Evolutionary conservation across 108 stramenopile species (phyloP).

Genomic region (Bacterosira constricta): DNA sequence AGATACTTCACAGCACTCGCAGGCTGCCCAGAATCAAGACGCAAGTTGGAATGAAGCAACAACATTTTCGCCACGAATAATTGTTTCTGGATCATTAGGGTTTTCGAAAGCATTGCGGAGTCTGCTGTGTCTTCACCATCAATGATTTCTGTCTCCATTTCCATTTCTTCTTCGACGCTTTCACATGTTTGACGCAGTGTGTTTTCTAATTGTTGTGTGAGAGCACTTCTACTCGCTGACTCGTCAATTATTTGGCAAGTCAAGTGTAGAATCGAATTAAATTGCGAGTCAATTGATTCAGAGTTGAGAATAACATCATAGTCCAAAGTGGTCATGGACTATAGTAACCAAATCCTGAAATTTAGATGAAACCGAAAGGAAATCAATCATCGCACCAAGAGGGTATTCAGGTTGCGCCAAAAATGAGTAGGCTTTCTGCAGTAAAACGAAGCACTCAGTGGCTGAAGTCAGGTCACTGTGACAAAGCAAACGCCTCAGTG

Average conservation of each 20-base stretch:
- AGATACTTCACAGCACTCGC: slow-evolving; percentile 18
- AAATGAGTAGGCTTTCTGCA: slow-evolving; percentile 31
- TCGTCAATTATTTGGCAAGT: neutral
- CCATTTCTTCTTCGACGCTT: neutral
- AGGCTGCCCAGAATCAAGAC: slow-evolving; percentile 13
- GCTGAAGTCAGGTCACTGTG: slow-evolving; percentile 29
- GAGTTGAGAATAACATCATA: neutral
- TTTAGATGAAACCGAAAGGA: slow-evolving; percentile 32
- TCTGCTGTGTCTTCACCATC: neutral
- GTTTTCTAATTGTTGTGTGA: neutral
- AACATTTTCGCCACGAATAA: slow-evolving; percentile 11
- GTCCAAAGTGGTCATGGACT: neutral
- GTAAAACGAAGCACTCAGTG: slow-evolving; percentile 17
- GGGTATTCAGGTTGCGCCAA: neutral
- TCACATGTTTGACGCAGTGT: neutral
- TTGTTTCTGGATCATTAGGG: slow-evolving; percentile 7
- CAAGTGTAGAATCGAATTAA: neutral
- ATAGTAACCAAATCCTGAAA: slow-evolving; percentile 21
- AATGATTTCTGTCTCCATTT: neutral
- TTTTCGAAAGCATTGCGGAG: neutral
- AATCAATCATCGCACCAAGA: slow-evolving; percentile 25
- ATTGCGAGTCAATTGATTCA: neutral
- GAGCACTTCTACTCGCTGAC: neutral
- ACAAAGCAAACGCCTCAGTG: slow-evolving; percentile 21
- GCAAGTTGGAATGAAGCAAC: slow-evolving; percentile 23